Base-by-base conservation (phyloP, 164 flowering plant species). In the Sextonia rubra region DNA sequence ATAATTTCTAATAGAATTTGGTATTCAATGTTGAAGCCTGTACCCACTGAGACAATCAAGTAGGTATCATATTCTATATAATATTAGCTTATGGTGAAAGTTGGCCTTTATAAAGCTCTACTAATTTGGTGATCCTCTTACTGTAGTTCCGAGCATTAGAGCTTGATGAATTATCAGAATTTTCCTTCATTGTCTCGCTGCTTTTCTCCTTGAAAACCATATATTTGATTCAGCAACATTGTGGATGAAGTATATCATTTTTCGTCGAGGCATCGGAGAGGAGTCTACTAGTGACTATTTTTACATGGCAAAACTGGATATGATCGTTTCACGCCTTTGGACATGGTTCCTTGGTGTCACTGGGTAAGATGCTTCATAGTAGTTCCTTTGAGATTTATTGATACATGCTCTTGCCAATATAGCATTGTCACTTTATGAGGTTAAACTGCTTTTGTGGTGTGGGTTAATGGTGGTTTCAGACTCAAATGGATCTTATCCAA, bases 291-390 rank as follows among this genome's bases (percentile, higher is more conserved):
- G 86, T 55, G 91, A 89, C 73, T 89, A 77, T 79, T 96, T 96
- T 83, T 71, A 93, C 81, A 86, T 91, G 97, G 99, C 90, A 90
- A 96, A 96, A 85, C 82, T 96, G 80, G 98, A 93, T 76, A 87
- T 87, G 89, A 76, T 96, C 66, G 90, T 96, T 82, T 74, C 84
- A 63, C 94, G 97, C 44, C 11, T 90, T 17, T 96, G 98, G 97
- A 77, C 75, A 23, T 85, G 78, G 85, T 65, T 96, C 64, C 77
- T 91, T 75, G 79, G 84, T 77, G 30, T 83, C 55, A 91, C 98
- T 17, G 78, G 94, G 99, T 87, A 73, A 86, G 82, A 32, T 29
- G 4, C 44, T 37, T 37, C 44, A 37, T 37, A 37, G 11, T 20
- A 14, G 14, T 15, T 20, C 58, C n/a, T 52, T 1, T 20, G 3